A percentile compares a stretch with the other conserved stretches of the same genome.
phyloP scores from a whole-genome alignment of 768 basidiomycete species.

The Collybia mongolica region DNA sequence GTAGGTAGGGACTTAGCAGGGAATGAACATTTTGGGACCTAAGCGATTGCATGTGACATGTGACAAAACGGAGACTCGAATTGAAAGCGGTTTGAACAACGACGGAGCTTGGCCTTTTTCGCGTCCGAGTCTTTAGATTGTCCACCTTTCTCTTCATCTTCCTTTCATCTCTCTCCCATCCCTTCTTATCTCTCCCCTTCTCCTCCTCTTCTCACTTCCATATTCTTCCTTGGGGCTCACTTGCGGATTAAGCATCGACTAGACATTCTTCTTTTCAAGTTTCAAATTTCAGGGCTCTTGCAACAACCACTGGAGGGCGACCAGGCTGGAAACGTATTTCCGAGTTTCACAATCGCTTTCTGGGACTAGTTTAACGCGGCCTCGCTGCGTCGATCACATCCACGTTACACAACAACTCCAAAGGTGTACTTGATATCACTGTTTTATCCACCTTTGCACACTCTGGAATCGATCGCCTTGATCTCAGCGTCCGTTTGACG shows the following conservation, averaged over 20 bases:
- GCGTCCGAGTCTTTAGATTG: too few species aligned
- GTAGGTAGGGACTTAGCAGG: too few species aligned
- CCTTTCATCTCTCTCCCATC: neutral
- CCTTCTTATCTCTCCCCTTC: slow-evolving; percentile 2
- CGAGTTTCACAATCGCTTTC: slow-evolving; percentile 9
- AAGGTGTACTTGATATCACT: slow-evolving; percentile 14
- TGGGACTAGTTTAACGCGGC: slow-evolving; percentile 4
- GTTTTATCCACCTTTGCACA: slow-evolving; percentile 14
- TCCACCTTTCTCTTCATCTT: neutral
- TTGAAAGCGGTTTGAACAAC: too few species aligned
- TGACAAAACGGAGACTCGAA: too few species aligned
- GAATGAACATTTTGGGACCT: too few species aligned
- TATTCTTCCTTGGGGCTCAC: slow-evolving; percentile 5
- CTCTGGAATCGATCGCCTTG: slow-evolving; percentile 21
- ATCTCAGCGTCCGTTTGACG: slow-evolving; percentile 16
- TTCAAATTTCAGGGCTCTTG: too few species aligned
- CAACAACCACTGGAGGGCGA: too few species aligned
- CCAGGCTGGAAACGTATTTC: neutral
- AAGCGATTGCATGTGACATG: too few species aligned
- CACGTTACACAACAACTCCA: slow-evolving; percentile 10
- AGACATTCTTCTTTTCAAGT: neutral
- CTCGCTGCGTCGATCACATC: slow-evolving; percentile 13
- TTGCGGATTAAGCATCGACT: neutral
- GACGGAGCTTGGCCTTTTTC: too few species aligned
- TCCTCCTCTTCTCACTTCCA: neutral